Evolutionary conservation across 2,329 filamentous ascomycete species (phyloP).

Genomic region (Paecilomyces sp.): DNA sequence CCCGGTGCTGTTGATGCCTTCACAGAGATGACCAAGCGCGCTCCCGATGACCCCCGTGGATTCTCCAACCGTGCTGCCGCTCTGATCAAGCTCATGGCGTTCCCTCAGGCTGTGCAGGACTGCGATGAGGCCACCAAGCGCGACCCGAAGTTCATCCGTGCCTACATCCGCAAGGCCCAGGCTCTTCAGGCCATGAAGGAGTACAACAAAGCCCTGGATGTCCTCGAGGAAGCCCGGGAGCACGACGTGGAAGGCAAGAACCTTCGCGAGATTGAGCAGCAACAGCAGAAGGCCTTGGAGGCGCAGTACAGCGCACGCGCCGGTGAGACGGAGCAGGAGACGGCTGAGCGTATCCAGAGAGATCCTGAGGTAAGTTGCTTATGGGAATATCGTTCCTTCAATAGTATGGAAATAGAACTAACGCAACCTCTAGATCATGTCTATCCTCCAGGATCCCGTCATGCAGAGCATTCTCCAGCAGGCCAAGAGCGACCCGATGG

Average conservation of each 20-base stretch:
- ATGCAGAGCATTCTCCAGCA: slow-evolving; percentile 98
- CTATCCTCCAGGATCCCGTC: slow-evolving; percentile 87
- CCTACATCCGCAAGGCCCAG: slow-evolving; percentile 94
- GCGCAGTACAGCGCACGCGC: slow-evolving; percentile 87
- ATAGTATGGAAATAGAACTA: slow-evolving; percentile 6
- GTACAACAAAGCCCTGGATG: slow-evolving; percentile 90
- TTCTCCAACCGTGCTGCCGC: slow-evolving; percentile 97
- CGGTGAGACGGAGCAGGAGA: slow-evolving; percentile 94
- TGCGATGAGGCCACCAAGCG: slow-evolving; percentile 87
- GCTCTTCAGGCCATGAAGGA: slow-evolving; percentile 96
- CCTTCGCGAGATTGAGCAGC: slow-evolving; percentile 82
- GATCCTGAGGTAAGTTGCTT: slow-evolving; percentile 70
- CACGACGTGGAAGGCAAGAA: slow-evolving; percentile 77
- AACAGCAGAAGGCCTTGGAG: slow-evolving; percentile 84
- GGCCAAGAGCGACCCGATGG: slow-evolving; percentile 85
- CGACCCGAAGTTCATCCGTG: slow-evolving; percentile 86
- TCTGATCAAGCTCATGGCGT: slow-evolving; percentile 92
- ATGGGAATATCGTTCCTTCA: background rate
- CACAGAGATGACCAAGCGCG: slow-evolving; percentile 92
- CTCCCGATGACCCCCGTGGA: slow-evolving; percentile 83
- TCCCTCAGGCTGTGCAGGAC: slow-evolving; percentile 88
- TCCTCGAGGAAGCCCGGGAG: slow-evolving; percentile 70
- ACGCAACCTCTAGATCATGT: slow-evolving; percentile 57
- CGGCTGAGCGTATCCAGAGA: slow-evolving; percentile 78
- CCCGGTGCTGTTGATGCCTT: slow-evolving; percentile 91